phyloP scores from a whole-genome alignment of 139 green algal species.

The Nannochloris sp. region DNA sequence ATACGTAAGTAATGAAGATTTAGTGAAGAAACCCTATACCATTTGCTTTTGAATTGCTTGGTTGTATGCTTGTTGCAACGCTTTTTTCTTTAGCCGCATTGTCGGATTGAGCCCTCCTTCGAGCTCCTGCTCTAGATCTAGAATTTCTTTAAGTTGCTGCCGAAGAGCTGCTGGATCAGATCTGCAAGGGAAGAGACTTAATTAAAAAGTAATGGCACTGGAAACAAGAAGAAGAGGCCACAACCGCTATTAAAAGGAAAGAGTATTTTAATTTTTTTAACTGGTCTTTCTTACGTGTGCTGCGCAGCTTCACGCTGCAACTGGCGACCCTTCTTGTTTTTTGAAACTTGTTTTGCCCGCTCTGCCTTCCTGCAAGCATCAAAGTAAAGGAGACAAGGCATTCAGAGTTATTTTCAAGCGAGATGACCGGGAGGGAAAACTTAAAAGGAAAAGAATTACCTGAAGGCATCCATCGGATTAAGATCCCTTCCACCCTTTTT shows the following conservation, averaged over 20 bases:
- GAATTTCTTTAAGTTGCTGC: conserved; percentile 61
- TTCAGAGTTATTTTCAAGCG: conserved; percentile 1
- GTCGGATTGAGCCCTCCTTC: conserved; percentile 46
- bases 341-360: conserved; percentile 67
- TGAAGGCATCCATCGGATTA: conserved; percentile 46
- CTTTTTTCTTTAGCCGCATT: conserved; percentile 72
- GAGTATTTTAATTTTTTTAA: too few relatives aligned
- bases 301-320: conserved; percentile 58
- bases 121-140: conserved; percentile 73
- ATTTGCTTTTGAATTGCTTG: conserved; percentile 64
- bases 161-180: conserved; percentile 24
- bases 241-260: too few relatives aligned
- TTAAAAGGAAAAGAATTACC: background rate
- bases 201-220: too few relatives aligned
- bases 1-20: background rate
- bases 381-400: background rate
- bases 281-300: conserved; percentile 11
- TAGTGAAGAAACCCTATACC: conserved; percentile 25
- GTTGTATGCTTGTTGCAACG: conserved; percentile 76
- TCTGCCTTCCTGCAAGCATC: conserved; percentile 50
- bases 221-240: too few relatives aligned
- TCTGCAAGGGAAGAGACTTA: conserved; percentile 6
- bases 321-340: conserved; percentile 81
- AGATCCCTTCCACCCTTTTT: conserved; percentile 37
- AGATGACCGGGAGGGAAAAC: too few relatives aligned